Conservation (phyloP, 441 rosid genomes). For the Aquilaria agallochum region DNA sequence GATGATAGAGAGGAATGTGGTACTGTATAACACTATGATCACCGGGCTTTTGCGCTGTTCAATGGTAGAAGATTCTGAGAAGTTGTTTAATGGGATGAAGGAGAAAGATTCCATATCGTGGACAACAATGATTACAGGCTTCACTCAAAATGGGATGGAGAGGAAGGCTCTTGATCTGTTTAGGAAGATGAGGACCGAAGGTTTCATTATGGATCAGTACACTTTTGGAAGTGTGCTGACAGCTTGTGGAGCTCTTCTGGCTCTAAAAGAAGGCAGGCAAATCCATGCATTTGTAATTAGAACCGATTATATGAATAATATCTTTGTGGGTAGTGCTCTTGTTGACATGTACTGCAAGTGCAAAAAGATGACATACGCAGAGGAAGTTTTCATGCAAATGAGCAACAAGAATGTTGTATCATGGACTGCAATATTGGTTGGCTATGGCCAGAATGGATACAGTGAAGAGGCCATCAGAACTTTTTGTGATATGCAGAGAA, state of each 20-base stretch:
- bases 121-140: conserved; percentile 89
- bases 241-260: conserved; percentile 67
- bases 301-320: conserved; percentile 47
- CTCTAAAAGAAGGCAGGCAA: conserved; percentile 63
- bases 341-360: conserved; percentile 96
- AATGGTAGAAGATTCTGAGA: conserved; percentile 58
- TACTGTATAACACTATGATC: conserved; percentile 73
- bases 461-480: conserved; percentile 72
- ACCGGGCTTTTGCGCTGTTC: conserved; percentile 66
- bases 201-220: conserved; percentile 73
- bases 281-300: conserved; percentile 65
- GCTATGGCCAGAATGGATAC: conserved; percentile 82
- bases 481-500: conserved; percentile 69
- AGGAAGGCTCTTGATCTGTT: conserved; percentile 58
- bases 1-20: conserved; percentile 48
- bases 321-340: conserved; percentile 88
- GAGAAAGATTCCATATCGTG: conserved; percentile 82
- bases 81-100: conserved; percentile 51
- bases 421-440: conserved; percentile 96
- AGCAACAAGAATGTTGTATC: conserved; percentile 75
- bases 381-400: conserved; percentile 63
- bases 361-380: conserved; percentile 52
- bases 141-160: conserved; percentile 61
- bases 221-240: conserved; percentile 85
- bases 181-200: conserved; percentile 61